These are phyloP conservation scores for Boletus tomentosulus DNA, from an alignment of 768 basidiomycete species.

Conservation along the genomic window DNA sequence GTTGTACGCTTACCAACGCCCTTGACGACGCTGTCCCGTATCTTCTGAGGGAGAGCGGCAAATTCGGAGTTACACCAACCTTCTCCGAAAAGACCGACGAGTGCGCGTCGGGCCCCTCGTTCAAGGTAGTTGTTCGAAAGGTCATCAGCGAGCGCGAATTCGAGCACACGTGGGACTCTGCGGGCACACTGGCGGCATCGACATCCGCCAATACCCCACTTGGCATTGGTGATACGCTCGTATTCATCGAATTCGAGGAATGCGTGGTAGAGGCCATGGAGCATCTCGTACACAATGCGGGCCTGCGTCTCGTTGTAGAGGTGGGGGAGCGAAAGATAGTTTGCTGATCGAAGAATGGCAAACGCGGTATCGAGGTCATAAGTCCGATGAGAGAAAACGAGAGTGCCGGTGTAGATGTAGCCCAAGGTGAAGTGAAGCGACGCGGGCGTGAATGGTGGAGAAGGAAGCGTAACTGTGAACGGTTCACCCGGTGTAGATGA, in stretches of 20 bases:
- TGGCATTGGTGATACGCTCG: conserved; percentile 65
- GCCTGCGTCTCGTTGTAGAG: conserved; percentile 80
- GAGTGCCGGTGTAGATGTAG: conserved; percentile 92
- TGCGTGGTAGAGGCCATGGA: conserved; percentile 85
- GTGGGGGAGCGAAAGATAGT: conserved; percentile 70
- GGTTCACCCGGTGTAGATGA: conserved; percentile 37
- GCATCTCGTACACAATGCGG: conserved; percentile 81
- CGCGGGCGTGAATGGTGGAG: conserved; percentile 92
- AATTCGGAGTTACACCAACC: conserved; percentile 87
- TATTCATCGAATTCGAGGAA: conserved; percentile 78
- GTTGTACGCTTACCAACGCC: conserved; percentile 69
- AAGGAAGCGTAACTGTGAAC: conserved; percentile 68
- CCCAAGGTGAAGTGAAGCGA: conserved; percentile 92
- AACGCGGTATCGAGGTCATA: conserved; percentile 93
- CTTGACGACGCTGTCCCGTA: conserved; percentile 65
- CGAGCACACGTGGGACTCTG: conserved; percentile 76
- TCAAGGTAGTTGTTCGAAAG: conserved; percentile 71
- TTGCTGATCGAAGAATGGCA: conserved; percentile 78
- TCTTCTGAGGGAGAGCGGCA: conserved; percentile 59
- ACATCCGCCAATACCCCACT: conserved; percentile 83
- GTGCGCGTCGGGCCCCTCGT: conserved; percentile 64
- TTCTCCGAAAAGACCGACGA: conserved; percentile 83
- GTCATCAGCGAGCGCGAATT: conserved; percentile 74
- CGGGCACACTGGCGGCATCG: conserved; percentile 80
- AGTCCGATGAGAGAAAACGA: conserved; percentile 86